Evolutionary conservation across 106 monocot species (phyloP).

Genomic region (Platanthera guangdongensis): DNA sequence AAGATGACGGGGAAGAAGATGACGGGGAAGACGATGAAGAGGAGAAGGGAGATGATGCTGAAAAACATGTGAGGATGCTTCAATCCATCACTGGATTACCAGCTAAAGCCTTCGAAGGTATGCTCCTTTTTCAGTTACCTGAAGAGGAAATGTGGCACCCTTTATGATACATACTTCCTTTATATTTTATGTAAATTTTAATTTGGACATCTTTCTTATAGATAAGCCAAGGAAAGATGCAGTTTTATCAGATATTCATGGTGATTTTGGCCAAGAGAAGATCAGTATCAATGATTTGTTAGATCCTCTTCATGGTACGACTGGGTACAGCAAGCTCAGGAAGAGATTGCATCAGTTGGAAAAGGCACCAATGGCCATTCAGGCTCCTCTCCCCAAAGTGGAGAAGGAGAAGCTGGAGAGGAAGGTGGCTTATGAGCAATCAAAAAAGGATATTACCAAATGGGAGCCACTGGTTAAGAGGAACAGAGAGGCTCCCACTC

Average conservation of each 20-base stretch:
- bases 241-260: constrained; percentile 22
- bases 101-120: constrained; percentile 58
- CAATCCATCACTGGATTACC: constrained; percentile 74
- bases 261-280: constrained; percentile 11
- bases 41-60: constrained; percentile 13
- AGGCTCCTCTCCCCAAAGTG: constrained; percentile 66
- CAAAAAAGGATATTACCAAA: constrained; percentile 90
- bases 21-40: constrained; percentile 19
- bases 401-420: constrained; percentile 76
- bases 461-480: constrained; percentile 90
- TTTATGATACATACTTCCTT: not conserved
- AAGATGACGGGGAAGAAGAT: constrained; percentile 26
- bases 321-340: constrained; percentile 60
- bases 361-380: constrained; percentile 46
- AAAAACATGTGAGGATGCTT: constrained; percentile 70
- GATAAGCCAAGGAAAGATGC: constrained; percentile 35
- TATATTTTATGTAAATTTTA: not conserved
- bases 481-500: constrained; percentile 79
- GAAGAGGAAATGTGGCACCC: not conserved
- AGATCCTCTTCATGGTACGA: constrained; percentile 63
- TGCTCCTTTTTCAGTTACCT: not conserved
- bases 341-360: constrained; percentile 54
- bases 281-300: constrained; percentile 62
- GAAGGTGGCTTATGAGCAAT: constrained; percentile 53
- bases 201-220: constrained; percentile 8